phyloP scores from a whole-genome alignment of 371 early-diverging fungal genomes.

The Mucor lusitanicus region DNA sequence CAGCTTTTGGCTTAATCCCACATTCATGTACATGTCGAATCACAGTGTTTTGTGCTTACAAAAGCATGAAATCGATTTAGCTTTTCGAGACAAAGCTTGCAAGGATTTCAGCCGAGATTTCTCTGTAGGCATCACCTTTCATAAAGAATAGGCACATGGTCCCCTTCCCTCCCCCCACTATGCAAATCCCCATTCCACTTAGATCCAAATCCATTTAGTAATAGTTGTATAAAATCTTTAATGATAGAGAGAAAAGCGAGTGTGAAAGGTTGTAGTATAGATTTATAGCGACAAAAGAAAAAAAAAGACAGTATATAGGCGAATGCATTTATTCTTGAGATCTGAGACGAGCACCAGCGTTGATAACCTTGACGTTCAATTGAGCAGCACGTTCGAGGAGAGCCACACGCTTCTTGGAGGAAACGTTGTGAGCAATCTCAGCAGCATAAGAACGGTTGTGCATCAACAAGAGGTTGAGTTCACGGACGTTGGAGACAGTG shows the following conservation, averaged over 20 bases:
- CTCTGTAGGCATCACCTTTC: slow-evolving; percentile 27
- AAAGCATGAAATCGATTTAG: slow-evolving; percentile 43
- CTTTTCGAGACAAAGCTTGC: slow-evolving; percentile 19
- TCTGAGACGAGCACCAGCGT: slow-evolving; percentile 95
- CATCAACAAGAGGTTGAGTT: slow-evolving; percentile 97
- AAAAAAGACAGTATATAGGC: not conserved
- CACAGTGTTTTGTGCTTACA: slow-evolving; percentile 29
- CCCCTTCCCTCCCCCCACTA: not conserved
- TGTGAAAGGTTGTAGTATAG: not conserved
- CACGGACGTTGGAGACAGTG: slow-evolving; percentile 92
- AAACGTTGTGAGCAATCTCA: slow-evolving; percentile 98
- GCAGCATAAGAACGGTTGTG: slow-evolving; percentile 99
- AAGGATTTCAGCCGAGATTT: slow-evolving; percentile 27
- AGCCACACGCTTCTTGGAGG: slow-evolving; percentile 96
- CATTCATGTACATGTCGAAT: slow-evolving; percentile 35
- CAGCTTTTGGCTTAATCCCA: slow-evolving; percentile 53
- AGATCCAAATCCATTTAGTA: not conserved
- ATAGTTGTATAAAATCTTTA: not conserved
- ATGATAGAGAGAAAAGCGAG: not conserved
- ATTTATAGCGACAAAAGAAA: not conserved
- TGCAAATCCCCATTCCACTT: not conserved
- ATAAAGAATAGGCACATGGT: not conserved
- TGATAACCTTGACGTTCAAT: slow-evolving; percentile 97
- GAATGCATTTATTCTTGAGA: slow-evolving; percentile 74
- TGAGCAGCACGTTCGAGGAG: slow-evolving; percentile 98